Base-by-base conservation (phyloP, 495 filamentous ascomycete genomes). In the Lasiosphaeriaceae sp. region DNA sequence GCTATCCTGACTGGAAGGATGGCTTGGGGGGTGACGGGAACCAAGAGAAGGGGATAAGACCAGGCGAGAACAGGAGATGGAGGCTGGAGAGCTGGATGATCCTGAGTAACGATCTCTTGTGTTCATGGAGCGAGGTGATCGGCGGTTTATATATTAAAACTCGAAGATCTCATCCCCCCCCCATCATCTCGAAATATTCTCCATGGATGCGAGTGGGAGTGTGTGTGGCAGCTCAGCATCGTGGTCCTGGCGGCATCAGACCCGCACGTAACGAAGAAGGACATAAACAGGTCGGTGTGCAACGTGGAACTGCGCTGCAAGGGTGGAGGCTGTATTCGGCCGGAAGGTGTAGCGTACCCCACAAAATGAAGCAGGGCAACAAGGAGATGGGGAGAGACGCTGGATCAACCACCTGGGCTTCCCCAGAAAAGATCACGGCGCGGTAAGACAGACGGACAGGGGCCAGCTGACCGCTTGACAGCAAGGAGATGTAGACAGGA, bases 381-480 rank as follows among this genome's bases (percentile, higher is more conserved):
- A n/a, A n/a, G n/a, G n/a, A n/a, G n/a, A n/a, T n/a, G n/a, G n/a
- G n/a, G n/a, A n/a, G n/a, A n/a, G n/a, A n/a, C n/a, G n/a, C 34
- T 8, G 34, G 34, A 14, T 37, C 34, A 37, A 37, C 39, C 4
- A 43, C 39, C 39, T 23, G 20, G 46, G 39, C 31, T 7, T 46
- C 54, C 29, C 51, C 19, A 41, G 39, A 50, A 43, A 43, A 11
- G 39, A 43, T n/a, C 14, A 43, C 39, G 39, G 39, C 4, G 16
- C 39, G 16, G 39, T 14, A 11, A 20, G 20, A 34, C 26, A 35
- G 23, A n/a, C 35, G 19, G 46, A 1, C 22, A 16, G 26, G 24
- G 41, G 12, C 37, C 64, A 62, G 66, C 17, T 67, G 66, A 65
- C 60, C 61, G 49, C 37, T 21, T 50, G 50, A n/a, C 58, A 48